Percentiles rank a stretch among this genome's conserved stretches.
phyloP scores from a whole-genome alignment of 768 basidiomycete genomes.

The Calocera viscosa region DNA sequence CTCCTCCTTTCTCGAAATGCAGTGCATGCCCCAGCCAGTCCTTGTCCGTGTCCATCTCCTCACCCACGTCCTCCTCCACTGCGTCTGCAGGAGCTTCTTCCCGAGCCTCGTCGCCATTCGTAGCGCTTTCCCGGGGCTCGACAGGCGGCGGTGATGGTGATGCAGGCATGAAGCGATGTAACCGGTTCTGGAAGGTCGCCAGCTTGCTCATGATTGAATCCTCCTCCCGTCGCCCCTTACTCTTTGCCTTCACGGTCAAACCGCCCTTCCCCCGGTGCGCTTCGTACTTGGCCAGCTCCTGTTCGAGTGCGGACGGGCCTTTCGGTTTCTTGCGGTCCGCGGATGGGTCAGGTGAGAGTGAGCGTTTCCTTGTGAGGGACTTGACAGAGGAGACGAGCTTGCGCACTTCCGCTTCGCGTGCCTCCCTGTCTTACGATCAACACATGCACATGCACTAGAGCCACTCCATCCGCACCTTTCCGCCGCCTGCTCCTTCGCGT shows the following conservation, averaged over 20 bases:
- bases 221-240: constrained; percentile 61
- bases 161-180: neutral
- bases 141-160: constrained; percentile 19
- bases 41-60: constrained; percentile 62
- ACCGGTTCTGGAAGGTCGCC: neutral
- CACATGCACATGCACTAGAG: neutral
- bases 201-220: constrained; percentile 61
- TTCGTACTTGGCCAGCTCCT: constrained; percentile 68
- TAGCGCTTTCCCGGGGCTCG: constrained; percentile 22
- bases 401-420: constrained; percentile 73
- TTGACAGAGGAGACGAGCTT: constrained; percentile 34
- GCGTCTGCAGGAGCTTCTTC: constrained; percentile 15
- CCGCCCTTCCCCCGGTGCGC: constrained; percentile 35
- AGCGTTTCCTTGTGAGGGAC: neutral
- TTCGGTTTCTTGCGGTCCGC: constrained; percentile 38
- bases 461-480: constrained; percentile 34
- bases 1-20: constrained; percentile 66
- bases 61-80: neutral
- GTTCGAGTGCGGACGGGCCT: constrained; percentile 56
- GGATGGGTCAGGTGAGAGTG: constrained; percentile 16
- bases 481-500: constrained; percentile 56
- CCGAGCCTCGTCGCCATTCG: constrained; percentile 17
- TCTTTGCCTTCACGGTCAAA: constrained; percentile 41
- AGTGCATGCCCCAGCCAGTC: constrained; percentile 63
- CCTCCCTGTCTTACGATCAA: constrained; percentile 31